Conservation (phyloP, 371 early-diverging fungal species). For the Polyrhizophydium stewartii region DNA sequence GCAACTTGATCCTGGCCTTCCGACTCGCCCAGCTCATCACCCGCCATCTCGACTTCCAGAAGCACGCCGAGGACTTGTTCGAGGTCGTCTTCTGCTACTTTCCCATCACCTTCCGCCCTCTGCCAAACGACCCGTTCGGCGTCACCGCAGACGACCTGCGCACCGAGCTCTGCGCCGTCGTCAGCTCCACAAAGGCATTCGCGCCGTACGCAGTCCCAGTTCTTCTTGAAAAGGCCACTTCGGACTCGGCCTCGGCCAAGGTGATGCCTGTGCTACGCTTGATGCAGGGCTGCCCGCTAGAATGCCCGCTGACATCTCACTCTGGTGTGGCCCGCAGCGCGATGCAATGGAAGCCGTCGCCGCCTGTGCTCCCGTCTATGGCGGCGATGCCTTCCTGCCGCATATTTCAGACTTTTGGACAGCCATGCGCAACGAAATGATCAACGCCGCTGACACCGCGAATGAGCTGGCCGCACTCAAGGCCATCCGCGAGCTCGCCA, state of each 20-base stretch:
- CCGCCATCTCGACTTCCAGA: constrained; percentile 64
- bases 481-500: constrained; percentile 22
- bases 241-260: constrained; percentile 85
- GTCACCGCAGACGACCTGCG: constrained; percentile 91
- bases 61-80: constrained; percentile 84
- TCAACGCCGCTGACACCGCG: constrained; percentile 10
- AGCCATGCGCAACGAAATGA: constrained; percentile 56
- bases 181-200: constrained; percentile 22
- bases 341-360: constrained; percentile 83
- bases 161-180: constrained; percentile 45
- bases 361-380: constrained; percentile 75
- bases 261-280: constrained; percentile 28
- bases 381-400: constrained; percentile 54
- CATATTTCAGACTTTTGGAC: constrained; percentile 64
- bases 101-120: constrained; percentile 95
- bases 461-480: constrained; percentile 47
- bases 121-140: constrained; percentile 89
- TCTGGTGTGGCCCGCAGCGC: constrained; percentile 48
- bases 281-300: background rate
- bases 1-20: constrained; percentile 87
- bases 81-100: constrained; percentile 97
- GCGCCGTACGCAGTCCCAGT: constrained; percentile 64
- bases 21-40: constrained; percentile 60
- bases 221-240: constrained; percentile 84
- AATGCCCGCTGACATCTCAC: background rate